phyloP scores from a whole-genome alignment of 73 alveolate species.

The Paramecium primaurelia region DNA sequence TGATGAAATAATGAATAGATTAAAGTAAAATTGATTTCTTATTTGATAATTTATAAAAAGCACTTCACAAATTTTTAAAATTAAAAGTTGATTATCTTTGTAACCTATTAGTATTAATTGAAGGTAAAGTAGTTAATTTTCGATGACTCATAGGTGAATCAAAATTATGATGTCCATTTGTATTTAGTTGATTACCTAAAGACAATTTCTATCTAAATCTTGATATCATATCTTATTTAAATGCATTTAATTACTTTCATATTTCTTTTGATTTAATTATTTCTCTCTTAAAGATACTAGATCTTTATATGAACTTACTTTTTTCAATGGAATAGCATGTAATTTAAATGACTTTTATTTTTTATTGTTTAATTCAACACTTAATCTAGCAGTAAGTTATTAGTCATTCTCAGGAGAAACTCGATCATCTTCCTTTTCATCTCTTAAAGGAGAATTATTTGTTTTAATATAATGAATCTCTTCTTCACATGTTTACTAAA shows the following conservation, averaged over 20 bases:
- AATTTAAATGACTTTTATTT: background rate
- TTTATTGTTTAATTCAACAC: background rate
- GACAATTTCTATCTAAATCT: conserved; percentile 63
- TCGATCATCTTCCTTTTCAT: background rate
- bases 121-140: conserved; percentile 69
- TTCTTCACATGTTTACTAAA: background rate
- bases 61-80: conserved; percentile 23
- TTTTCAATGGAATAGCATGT: background rate
- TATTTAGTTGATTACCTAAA: conserved; percentile 61
- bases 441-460: background rate
- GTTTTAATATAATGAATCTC: background rate
- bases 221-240: background rate
- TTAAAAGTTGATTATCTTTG: conserved; percentile 63
- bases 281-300: background rate
- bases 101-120: conserved; percentile 74
- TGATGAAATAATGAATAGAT: conserved; percentile 17
- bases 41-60: background rate
- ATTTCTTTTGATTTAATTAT: background rate
- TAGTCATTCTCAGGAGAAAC: background rate
- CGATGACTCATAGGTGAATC: conserved; percentile 74
- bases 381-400: background rate
- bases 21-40: background rate
- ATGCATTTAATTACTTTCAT: background rate
- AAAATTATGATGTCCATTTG: conserved; percentile 34
- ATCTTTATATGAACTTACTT: conserved; percentile 7